Base-by-base conservation (phyloP, 495 filamentous ascomycete species). In the Cudoniella acicularis region DNA sequence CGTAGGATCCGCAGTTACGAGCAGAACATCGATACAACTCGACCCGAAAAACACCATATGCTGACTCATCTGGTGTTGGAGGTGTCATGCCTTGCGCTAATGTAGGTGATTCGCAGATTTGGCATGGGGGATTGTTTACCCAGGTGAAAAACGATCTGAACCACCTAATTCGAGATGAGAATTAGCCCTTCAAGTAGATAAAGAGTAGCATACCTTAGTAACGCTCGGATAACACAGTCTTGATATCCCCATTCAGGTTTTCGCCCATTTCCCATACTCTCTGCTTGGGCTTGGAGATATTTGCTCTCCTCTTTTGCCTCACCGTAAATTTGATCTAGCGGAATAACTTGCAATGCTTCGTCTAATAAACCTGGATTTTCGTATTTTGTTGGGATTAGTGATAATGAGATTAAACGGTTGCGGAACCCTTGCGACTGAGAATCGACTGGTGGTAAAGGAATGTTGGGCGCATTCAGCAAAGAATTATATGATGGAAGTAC, bases 211-310 rank as follows among this genome's bases (percentile, higher is more conserved):
- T 70, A 88, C 90, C 85, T 91, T 58, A 97, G 74, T 58, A 98
- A 77, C 58, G 94, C 89, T 64, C 88, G 85, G 64, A 98, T 87
- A 26, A 97, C 90, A 76, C 93, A 98, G 76, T 98, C 94, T 72
- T 98, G 95, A 67, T 97, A 96, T 13, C 91, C 92, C 95, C 95
- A 98, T 80, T 94, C 90, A n/a, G 93, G 83, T 65, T 87, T 88
- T 56, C 81, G 79, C 21, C 83, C 83, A 49, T 86, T 82, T 1
- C 87, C 89, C 68, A 96, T 80, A 63, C 89, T 93, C 64, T 86
- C 88, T 10, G 94, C 93, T 69, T 93, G 82, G 0, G 91, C 94
- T 64, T 87, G 82, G 57, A 96, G 74, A 36, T 96, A 85, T 64
- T 96, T 87, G 54, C 81, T 84, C 69, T 98, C 92, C 65, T 98